Evolutionary conservation across 192 early-diverging fungal species (phyloP).

Genomic region (Funneliformis mosseae): DNA sequence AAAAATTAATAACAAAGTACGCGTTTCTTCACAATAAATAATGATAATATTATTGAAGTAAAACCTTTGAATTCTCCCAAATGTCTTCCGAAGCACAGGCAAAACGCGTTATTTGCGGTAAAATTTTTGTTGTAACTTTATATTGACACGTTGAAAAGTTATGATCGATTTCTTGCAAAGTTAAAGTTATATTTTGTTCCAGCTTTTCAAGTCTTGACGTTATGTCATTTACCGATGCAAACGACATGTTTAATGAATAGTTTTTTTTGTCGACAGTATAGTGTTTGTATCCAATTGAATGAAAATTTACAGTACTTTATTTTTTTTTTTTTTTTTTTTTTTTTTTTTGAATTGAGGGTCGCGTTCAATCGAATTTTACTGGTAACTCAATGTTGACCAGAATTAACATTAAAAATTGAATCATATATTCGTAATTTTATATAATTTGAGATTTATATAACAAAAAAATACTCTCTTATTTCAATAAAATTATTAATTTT

Average conservation of each 20-base stretch:
- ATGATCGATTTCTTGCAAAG: constrained; percentile 58
- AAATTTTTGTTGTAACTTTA: constrained; percentile 50
- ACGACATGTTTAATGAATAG: constrained; percentile 3
- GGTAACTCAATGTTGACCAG: no score
- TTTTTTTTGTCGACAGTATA: no score
- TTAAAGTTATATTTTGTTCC: constrained; percentile 58
- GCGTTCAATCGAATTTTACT: no score
- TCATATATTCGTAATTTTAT: no score
- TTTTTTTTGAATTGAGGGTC: no score
- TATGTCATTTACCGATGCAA: constrained; percentile 17
- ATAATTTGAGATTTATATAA: no score
- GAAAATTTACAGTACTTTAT: no score
- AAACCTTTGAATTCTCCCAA: constrained; percentile 49
- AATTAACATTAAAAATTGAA: no score
- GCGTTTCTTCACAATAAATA: background rate
- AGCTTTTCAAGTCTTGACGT: constrained; percentile 46
- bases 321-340: no score
- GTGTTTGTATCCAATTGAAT: no score
- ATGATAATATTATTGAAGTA: constrained; percentile 6
- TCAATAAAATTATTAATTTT: no score
- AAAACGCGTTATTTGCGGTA: constrained; percentile 53
- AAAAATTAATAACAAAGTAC: background rate
- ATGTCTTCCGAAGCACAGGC: constrained; percentile 47
- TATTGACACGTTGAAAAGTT: constrained; percentile 59
- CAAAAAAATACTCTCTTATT: no score